These are phyloP conservation scores for Royoungia palumana DNA, from an alignment of 768 basidiomycete species.

Conservation along the genomic window DNA sequence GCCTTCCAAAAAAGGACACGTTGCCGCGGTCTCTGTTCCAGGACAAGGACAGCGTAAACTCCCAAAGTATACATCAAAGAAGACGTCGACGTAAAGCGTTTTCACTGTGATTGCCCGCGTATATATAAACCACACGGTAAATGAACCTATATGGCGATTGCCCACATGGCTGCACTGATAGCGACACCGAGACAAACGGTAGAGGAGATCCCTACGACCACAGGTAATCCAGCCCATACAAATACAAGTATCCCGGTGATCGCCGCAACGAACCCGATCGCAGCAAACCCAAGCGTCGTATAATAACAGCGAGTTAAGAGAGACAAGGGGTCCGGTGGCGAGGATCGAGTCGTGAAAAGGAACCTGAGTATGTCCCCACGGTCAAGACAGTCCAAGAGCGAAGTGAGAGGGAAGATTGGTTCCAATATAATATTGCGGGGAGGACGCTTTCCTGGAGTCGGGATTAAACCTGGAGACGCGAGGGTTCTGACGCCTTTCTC, in stretches of 20 bases:
- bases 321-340: constrained; percentile 14
- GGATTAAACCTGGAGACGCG: background rate
- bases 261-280: constrained; percentile 24
- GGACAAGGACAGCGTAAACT: background rate
- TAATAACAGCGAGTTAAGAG: constrained; percentile 26
- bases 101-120: too few species aligned
- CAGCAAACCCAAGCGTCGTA: constrained; percentile 23
- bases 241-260: constrained; percentile 26
- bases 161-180: constrained; percentile 22
- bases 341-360: background rate
- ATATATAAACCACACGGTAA: constrained; percentile 2
- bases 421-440: constrained; percentile 17
- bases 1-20: constrained; percentile 2
- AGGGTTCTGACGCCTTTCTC: constrained; percentile 10
- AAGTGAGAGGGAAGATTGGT: constrained; percentile 6
- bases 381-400: background rate
- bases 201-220: constrained; percentile 27
- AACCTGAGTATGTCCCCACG: background rate
- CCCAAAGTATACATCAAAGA: too few species aligned
- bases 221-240: constrained; percentile 23
- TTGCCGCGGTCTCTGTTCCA: background rate
- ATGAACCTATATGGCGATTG: constrained; percentile 18
- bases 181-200: constrained; percentile 25
- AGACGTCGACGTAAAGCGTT: too few species aligned
- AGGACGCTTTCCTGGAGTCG: constrained; percentile 8